These are phyloP conservation scores for Vachellia collinsii DNA, from an alignment of 306 rosid species.

Conservation along the genomic window DNA sequence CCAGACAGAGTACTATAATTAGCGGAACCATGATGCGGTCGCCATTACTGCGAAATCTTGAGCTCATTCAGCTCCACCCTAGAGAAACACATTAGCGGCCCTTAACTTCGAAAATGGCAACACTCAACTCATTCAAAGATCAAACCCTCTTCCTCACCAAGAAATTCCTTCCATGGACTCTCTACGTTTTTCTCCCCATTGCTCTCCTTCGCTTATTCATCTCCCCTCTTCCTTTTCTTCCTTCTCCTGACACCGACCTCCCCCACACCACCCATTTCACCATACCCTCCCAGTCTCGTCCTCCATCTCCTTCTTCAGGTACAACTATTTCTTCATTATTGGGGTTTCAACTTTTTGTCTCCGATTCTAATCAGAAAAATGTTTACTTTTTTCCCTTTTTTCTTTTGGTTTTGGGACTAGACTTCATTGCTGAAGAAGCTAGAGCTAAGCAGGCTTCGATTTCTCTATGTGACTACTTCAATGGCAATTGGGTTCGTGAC, in stretches of 20 bases:
- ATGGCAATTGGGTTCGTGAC: constrained; percentile 76
- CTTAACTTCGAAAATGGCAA: constrained; percentile 38
- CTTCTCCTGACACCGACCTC: constrained; percentile 27
- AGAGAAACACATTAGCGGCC: background rate
- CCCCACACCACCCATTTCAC: constrained; percentile 36
- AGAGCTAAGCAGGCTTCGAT: constrained; percentile 17
- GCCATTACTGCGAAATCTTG: no score
- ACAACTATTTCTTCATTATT: background rate
- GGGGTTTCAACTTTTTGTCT: constrained; percentile 8
- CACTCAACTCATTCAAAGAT: constrained; percentile 45
- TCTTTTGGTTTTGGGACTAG: no score
- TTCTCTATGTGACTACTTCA: constrained; percentile 63
- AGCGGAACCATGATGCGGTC: no score
- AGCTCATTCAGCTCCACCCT: no score
- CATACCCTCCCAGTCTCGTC: constrained; percentile 32
- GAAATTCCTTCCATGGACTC: constrained; percentile 53
- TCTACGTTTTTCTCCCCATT: constrained; percentile 56
- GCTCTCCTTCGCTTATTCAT: constrained; percentile 55
- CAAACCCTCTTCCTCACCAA: constrained; percentile 31
- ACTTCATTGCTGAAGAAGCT: constrained; percentile 54
- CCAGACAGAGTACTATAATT: no score
- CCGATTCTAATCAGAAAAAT: background rate
- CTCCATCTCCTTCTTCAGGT: constrained; percentile 43
- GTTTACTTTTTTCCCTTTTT: no score
- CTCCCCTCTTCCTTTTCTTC: constrained; percentile 42